Evolutionary conservation across 768 basidiomycete genomes (phyloP).

Genomic region (Mycena floridula): DNA sequence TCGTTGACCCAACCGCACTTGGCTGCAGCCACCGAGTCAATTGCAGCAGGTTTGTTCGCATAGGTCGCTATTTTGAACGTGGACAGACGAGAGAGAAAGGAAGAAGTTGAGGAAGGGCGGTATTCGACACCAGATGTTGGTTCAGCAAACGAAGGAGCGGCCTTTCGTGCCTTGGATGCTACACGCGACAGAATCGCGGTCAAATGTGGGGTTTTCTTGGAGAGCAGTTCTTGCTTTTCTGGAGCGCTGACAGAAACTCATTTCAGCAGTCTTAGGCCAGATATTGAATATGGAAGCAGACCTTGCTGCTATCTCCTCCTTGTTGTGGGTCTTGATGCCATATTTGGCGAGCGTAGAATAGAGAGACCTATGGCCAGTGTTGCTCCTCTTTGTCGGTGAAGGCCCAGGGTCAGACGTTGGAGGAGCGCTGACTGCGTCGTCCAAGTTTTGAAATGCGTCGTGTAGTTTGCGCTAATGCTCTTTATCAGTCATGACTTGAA

Average conservation of each 20-base stretch:
- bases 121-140: slow-evolving; percentile 50
- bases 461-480: slow-evolving; percentile 68
- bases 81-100: slow-evolving; percentile 66
- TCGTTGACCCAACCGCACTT: slow-evolving; percentile 84
- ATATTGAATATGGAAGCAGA: background rate
- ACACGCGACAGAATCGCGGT: slow-evolving; percentile 67
- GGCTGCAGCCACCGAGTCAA: slow-evolving; percentile 76
- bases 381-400: slow-evolving; percentile 47
- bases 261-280: background rate
- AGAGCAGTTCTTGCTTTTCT: slow-evolving; percentile 1
- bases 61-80: slow-evolving; percentile 81
- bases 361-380: slow-evolving; percentile 51
- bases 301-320: background rate
- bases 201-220: slow-evolving; percentile 61
- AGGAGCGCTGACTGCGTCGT: slow-evolving; percentile 48
- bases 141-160: slow-evolving; percentile 24
- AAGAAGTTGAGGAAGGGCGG: slow-evolving; percentile 69
- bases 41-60: slow-evolving; percentile 64
- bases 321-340: slow-evolving; percentile 48
- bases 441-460: slow-evolving; percentile 70
- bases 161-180: slow-evolving; percentile 47
- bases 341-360: slow-evolving; percentile 80
- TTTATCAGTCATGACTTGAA: background rate
- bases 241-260: background rate
- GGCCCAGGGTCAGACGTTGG: slow-evolving; percentile 22